phyloP scores from a whole-genome alignment of 441 rosid genomes.

The Adansonia grandidieri region DNA sequence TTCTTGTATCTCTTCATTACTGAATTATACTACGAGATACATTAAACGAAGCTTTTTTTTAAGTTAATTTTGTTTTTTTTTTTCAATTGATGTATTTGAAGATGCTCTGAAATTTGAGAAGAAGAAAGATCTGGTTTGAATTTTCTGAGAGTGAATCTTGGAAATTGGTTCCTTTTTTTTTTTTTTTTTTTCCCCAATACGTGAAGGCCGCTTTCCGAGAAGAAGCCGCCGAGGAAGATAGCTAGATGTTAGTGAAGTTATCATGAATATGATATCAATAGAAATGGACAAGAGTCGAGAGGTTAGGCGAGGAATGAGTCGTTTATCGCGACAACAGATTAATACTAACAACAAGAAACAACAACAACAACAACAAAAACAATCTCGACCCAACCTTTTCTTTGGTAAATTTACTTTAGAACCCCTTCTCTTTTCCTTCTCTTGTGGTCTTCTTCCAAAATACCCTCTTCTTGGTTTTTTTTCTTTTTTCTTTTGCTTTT shows the following conservation, averaged over 20 bases:
- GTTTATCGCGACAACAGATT: constrained; percentile 51
- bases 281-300: constrained; percentile 65
- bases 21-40: constrained; percentile 11
- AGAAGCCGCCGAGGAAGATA: not conserved
- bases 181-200: constrained; percentile 15
- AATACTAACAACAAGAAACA: constrained; percentile 23
- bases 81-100: constrained; percentile 2
- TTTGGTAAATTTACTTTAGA: constrained; percentile 50
- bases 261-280: constrained; percentile 23
- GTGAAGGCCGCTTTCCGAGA: constrained; percentile 28
- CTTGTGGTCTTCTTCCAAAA: constrained; percentile 43
- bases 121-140: constrained; percentile 38
- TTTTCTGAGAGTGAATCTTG: constrained; percentile 26
- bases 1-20: constrained; percentile 8
- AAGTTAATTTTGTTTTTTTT: not conserved
- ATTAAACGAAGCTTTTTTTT: not conserved
- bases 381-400: constrained; percentile 52
- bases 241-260: constrained; percentile 27
- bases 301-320: constrained; percentile 58
- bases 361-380: not conserved
- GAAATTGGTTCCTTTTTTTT: not conserved
- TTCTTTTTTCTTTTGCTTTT: not conserved
- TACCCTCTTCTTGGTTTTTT: constrained; percentile 23
- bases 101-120: constrained; percentile 22
- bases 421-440: not conserved